Evolutionary conservation across 371 early-diverging fungal species (phyloP).

Genomic region (Mucor ambiguus): DNA sequence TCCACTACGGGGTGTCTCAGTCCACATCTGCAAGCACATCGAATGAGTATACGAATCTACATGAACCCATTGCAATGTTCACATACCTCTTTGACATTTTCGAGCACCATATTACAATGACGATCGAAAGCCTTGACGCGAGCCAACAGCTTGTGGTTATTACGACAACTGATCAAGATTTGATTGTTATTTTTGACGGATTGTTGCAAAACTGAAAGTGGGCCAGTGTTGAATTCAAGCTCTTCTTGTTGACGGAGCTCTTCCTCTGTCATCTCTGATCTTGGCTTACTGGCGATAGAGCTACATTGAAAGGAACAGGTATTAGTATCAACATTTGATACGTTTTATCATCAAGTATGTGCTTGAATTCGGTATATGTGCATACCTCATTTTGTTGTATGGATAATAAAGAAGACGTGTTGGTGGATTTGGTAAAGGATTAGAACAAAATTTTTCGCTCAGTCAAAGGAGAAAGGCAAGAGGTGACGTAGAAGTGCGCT

Average conservation of each 20-base stretch:
- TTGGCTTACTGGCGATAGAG: conserved; percentile 54
- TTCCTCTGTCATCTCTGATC: conserved; percentile 90
- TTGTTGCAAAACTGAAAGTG: conserved; percentile 93
- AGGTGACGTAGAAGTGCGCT: conserved; percentile 1
- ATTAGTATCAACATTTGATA: neutral
- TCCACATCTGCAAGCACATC: conserved; percentile 83
- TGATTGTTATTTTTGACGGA: conserved; percentile 96
- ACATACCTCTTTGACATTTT: conserved; percentile 95
- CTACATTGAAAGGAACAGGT: neutral
- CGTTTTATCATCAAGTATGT: neutral
- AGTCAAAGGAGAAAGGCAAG: neutral
- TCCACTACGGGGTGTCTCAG: conserved; percentile 87
- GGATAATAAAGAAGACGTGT: conserved; percentile 1
- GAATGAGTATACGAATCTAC: neutral
- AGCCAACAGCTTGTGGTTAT: conserved; percentile 96
- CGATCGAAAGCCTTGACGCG: conserved; percentile 99
- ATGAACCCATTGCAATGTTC: neutral
- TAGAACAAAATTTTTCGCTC: conserved; percentile 4
- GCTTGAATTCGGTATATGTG: neutral
- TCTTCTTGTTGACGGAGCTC: conserved; percentile 93
- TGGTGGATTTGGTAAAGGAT: neutral
- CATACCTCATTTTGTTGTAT: conserved; percentile 9
- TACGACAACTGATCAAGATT: conserved; percentile 93
- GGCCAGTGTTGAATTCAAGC: conserved; percentile 96
- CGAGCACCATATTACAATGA: conserved; percentile 98